phyloP scores from a whole-genome alignment of 495 filamentous ascomycete species.

The Neurospora sp. region DNA sequence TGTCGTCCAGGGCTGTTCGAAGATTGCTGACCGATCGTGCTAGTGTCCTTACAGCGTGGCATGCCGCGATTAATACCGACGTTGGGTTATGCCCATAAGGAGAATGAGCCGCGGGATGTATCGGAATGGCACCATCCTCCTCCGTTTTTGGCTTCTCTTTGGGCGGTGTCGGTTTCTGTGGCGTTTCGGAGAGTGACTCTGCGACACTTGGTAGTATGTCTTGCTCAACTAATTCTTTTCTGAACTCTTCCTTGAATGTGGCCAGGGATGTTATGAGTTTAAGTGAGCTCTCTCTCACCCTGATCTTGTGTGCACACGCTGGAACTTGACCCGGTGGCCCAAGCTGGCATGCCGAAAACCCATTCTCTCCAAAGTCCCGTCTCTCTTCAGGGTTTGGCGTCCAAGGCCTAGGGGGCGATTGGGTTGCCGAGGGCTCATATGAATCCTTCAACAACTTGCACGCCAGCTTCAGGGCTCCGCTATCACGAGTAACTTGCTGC shows the following conservation, averaged over 20 bases:
- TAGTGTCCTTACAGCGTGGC: constrained; percentile 62
- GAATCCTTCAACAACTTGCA: constrained; percentile 66
- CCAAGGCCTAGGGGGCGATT: constrained; percentile 32
- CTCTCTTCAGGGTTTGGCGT: constrained; percentile 22
- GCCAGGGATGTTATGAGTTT: constrained; percentile 69
- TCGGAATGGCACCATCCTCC: constrained; percentile 4
- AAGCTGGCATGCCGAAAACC: constrained; percentile 30
- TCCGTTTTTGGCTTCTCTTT: constrained; percentile 16
- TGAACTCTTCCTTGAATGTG: constrained; percentile 71
- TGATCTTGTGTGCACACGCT: constrained; percentile 60
- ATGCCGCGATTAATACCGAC: constrained; percentile 74
- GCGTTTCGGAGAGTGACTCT: constrained; percentile 61
- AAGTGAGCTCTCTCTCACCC: constrained; percentile 66
- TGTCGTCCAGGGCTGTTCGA: constrained; percentile 77
- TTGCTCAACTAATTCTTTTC: constrained; percentile 72
- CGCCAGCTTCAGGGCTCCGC: constrained; percentile 58
- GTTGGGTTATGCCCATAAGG: constrained; percentile 37
- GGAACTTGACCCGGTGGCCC: constrained; percentile 53
- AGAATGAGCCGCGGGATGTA: not conserved
- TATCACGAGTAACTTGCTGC: constrained; percentile 76
- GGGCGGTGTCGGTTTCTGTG: constrained; percentile 23
- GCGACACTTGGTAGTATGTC: constrained; percentile 72
- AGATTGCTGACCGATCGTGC: constrained; percentile 76
- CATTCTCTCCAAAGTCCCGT: constrained; percentile 8
- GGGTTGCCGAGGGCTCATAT: constrained; percentile 38